Evolutionary conservation across 257 asterid genomes (phyloP).

Genomic region (Handroanthus guayacan): DNA sequence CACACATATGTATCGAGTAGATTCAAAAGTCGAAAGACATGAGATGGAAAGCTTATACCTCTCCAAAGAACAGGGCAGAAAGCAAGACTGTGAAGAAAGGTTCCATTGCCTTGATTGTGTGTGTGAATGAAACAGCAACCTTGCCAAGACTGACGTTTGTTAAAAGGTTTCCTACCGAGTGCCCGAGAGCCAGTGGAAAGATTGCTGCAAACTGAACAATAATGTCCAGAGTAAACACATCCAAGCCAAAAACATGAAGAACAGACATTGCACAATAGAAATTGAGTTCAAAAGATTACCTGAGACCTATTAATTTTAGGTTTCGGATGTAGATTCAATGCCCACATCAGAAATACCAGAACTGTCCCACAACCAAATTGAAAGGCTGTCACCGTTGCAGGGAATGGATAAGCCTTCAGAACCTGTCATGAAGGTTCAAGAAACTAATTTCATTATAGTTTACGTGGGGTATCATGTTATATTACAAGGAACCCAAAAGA

Average conservation of each 20-base stretch:
- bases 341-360: slow-evolving; percentile 72
- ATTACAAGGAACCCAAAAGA: background rate
- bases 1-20: background rate
- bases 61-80: slow-evolving; percentile 65
- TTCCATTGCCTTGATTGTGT: slow-evolving; percentile 96
- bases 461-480: background rate
- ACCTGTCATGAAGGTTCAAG: slow-evolving; percentile 52
- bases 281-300: slow-evolving; percentile 41
- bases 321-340: slow-evolving; percentile 66
- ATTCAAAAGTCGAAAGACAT: background rate
- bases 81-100: slow-evolving; percentile 93
- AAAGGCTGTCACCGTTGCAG: slow-evolving; percentile 83
- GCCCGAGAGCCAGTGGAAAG: slow-evolving; percentile 68
- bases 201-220: slow-evolving; percentile 60
- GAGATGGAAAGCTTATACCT: slow-evolving; percentile 45
- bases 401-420: slow-evolving; percentile 74
- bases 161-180: slow-evolving; percentile 82
- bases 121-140: slow-evolving; percentile 94
- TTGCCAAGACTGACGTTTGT: slow-evolving; percentile 89
- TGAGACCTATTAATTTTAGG: slow-evolving; percentile 74
- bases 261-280: background rate
- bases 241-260: slow-evolving; percentile 14
- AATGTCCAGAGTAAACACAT: slow-evolving; percentile 19
- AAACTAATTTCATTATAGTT: slow-evolving; percentile 14
- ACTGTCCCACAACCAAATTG: slow-evolving; percentile 86